These are phyloP conservation scores for Lasiosphaeris hirsuta DNA, from an alignment of 495 filamentous ascomycete species.

Conservation along the genomic window DNA sequence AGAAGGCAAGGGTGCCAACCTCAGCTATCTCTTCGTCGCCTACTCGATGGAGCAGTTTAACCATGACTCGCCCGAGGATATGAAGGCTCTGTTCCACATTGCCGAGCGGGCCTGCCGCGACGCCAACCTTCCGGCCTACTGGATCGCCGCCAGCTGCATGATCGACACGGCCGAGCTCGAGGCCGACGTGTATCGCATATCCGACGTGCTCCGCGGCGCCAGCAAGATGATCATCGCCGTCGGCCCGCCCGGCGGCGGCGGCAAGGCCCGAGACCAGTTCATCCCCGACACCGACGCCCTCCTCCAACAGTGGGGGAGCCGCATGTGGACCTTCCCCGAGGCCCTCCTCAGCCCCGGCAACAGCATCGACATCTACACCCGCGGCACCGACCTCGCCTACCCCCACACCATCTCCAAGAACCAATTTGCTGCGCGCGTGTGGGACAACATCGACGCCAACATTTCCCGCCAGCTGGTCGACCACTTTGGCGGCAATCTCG, in stretches of 20 bases:
- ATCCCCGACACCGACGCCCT: constrained; percentile 1
- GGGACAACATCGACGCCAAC: background rate
- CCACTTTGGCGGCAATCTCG: constrained; percentile 17
- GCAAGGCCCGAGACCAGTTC: background rate
- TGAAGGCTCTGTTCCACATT: constrained; percentile 5
- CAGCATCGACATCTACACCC: background rate
- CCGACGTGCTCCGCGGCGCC: constrained; percentile 17
- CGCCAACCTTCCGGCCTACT: constrained; percentile 13
- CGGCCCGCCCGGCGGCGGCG: background rate
- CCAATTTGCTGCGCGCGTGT: constrained; percentile 13
- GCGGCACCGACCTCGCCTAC: too few relatives aligned
- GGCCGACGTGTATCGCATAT: constrained; percentile 17
- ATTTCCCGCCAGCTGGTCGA: constrained; percentile 19
- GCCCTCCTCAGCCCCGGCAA: constrained; percentile 35
- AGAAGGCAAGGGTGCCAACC: background rate
- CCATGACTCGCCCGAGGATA: constrained; percentile 1
- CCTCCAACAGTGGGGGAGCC: constrained; percentile 34
- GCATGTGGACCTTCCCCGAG: constrained; percentile 51
- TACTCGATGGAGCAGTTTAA: constrained; percentile 15
- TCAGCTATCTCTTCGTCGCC: constrained; percentile 14
- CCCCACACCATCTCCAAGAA: constrained; percentile 6
- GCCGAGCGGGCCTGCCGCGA: constrained; percentile 7
- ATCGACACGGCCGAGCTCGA: background rate
- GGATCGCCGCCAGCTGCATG: constrained; percentile 3
- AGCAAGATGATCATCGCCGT: constrained; percentile 9